Conservation (phyloP, 148 eudicot genomes). For the Rhododendron molle region DNA sequence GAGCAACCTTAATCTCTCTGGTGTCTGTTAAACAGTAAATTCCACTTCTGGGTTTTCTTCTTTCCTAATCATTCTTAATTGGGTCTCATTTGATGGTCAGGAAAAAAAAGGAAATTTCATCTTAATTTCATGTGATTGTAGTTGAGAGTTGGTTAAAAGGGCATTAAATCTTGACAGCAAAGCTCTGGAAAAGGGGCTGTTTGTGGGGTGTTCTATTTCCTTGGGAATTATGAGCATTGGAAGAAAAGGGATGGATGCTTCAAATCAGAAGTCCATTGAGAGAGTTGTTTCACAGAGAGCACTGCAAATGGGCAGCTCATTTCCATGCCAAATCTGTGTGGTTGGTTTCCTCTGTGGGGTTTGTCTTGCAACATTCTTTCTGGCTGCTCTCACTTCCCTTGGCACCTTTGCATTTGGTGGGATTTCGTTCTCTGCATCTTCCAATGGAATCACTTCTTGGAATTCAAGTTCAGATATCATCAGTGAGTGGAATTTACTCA, state of each 20-base stretch:
- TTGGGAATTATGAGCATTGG: not conserved
- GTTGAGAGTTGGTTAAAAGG: constrained; percentile 2
- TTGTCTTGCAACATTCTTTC: constrained; percentile 71
- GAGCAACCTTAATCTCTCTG: not conserved
- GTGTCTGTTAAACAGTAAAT: not conserved
- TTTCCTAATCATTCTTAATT: not conserved
- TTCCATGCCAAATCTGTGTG: constrained; percentile 88
- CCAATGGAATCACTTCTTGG: constrained; percentile 35
- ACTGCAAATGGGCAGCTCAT: constrained; percentile 70
- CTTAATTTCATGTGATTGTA: constrained; percentile 8
- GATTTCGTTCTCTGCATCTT: constrained; percentile 40
- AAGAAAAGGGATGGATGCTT: constrained; percentile 42
- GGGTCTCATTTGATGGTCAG: constrained; percentile 1
- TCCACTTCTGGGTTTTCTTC: not conserved
- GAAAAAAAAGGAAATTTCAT: not conserved
- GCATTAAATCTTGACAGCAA: not conserved
- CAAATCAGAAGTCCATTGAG: constrained; percentile 55
- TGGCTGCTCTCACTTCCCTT: constrained; percentile 75
- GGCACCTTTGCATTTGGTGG: constrained; percentile 42
- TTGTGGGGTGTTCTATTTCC: not conserved
- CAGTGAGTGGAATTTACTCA: constrained; percentile 38
- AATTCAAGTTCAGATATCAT: constrained; percentile 37
- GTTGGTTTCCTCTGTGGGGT: constrained; percentile 83
- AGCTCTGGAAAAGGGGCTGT: not conserved
- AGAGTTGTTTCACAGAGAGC: constrained; percentile 83